phyloP scores from a whole-genome alignment of 1,284 basidiomycete genomes.

The Hypsizygus ulmarius region DNA sequence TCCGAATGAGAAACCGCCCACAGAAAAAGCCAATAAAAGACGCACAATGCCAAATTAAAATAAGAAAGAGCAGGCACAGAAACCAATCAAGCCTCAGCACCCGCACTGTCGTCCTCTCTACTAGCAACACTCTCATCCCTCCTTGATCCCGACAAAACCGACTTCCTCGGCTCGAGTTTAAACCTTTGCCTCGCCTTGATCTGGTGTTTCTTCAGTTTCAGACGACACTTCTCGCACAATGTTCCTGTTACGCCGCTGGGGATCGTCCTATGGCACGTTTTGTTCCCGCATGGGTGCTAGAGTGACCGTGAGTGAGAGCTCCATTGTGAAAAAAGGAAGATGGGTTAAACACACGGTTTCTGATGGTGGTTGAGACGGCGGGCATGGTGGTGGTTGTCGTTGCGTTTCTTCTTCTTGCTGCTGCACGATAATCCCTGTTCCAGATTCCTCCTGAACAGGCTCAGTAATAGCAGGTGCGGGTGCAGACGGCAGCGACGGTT shows the following conservation, averaged over 20 bases:
- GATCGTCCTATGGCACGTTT: slow-evolving; percentile 31
- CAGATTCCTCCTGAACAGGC: too few species aligned
- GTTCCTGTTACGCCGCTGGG: slow-evolving; percentile 23
- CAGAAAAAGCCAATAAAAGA: too few species aligned
- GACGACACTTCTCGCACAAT: slow-evolving; percentile 44
- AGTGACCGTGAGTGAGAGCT: not conserved
- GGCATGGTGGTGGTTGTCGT: too few species aligned
- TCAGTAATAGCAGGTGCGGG: too few species aligned
- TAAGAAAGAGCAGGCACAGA: too few species aligned
- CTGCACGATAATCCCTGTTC: too few species aligned
- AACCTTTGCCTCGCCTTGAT: slow-evolving; percentile 41
- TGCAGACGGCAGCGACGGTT: too few species aligned
- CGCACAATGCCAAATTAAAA: too few species aligned
- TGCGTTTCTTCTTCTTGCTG: too few species aligned
- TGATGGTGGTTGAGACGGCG: too few species aligned
- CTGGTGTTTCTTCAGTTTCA: slow-evolving; percentile 43
- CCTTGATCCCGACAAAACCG: slow-evolving; percentile 3
- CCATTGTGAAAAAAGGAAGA: not conserved
- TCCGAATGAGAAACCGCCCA: too few species aligned
- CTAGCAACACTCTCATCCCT: not conserved
- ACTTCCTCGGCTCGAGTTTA: slow-evolving; percentile 41
- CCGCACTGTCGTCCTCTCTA: not conserved
- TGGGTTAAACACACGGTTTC: too few species aligned
- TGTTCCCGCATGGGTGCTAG: slow-evolving; percentile 27
- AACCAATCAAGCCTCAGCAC: slow-evolving; percentile 7